phyloP scores from a whole-genome alignment of 805 yeast genomes.

The Ogataea pini region DNA sequence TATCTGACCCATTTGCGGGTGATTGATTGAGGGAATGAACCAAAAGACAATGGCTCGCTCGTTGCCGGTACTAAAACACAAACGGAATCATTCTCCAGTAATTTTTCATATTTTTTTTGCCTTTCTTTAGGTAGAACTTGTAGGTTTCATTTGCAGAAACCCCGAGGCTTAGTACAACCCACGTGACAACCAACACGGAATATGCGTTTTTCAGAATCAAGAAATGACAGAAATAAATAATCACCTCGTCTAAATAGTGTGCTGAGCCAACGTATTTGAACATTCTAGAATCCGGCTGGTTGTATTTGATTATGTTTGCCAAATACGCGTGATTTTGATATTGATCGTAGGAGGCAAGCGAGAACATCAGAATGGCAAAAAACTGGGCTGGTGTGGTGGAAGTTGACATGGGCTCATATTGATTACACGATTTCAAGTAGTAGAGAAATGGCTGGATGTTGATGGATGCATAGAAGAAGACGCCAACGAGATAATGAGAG shows the following conservation, averaged over 20 bases:
- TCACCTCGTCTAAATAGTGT: constrained; percentile 68
- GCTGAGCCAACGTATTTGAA: constrained; percentile 59
- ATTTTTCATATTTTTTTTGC: constrained; percentile 16
- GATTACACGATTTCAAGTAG: background rate
- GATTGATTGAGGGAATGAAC: too few relatives aligned
- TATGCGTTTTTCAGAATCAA: constrained; percentile 20
- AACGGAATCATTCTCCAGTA: constrained; percentile 34
- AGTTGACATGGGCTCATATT: background rate
- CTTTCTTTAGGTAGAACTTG: constrained; percentile 41
- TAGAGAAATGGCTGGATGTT: constrained; percentile 37
- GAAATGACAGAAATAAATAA: constrained; percentile 46
- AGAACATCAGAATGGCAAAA: constrained; percentile 26
- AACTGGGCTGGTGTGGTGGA: too few relatives aligned
- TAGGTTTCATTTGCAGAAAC: constrained; percentile 56
- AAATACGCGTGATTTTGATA: constrained; percentile 50
- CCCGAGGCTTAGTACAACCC: constrained; percentile 51
- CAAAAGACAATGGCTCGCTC: too few relatives aligned
- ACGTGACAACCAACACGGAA: constrained; percentile 31
- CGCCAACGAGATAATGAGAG: constrained; percentile 66
- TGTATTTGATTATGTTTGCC: constrained; percentile 53
- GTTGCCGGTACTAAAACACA: too few relatives aligned
- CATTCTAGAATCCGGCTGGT: constrained; percentile 51
- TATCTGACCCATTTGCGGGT: too few relatives aligned
- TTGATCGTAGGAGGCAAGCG: constrained; percentile 46
- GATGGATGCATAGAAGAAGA: constrained; percentile 55